phyloP scores from a whole-genome alignment of 306 rosid genomes.

The Albizia julibrissin region DNA sequence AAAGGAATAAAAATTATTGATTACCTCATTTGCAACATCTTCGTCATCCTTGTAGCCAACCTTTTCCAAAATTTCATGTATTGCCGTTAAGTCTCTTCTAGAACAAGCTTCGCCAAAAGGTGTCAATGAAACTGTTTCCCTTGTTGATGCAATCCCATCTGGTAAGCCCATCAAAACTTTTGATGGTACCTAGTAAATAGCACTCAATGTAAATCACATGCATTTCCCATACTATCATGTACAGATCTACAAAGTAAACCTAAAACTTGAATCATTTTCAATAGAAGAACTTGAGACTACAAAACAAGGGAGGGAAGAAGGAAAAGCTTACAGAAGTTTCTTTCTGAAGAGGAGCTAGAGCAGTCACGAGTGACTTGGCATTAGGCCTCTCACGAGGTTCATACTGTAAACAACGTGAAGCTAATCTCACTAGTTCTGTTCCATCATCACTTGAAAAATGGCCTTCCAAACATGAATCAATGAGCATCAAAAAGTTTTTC shows the following conservation, averaged over 20 bases:
- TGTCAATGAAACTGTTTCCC: slow-evolving; percentile 64
- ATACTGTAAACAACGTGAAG: slow-evolving; percentile 83
- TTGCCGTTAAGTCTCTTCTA: slow-evolving; percentile 88
- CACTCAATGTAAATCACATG: slow-evolving; percentile 36
- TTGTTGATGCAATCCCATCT: slow-evolving; percentile 52
- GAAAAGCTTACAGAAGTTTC: slow-evolving; percentile 65
- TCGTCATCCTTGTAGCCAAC: slow-evolving; percentile 96
- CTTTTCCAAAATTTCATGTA: slow-evolving; percentile 85
- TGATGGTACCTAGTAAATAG: slow-evolving; percentile 68
- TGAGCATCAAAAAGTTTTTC: slow-evolving; percentile 66
- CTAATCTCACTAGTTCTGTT: slow-evolving; percentile 79
- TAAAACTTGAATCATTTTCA: slow-evolving; percentile 7
- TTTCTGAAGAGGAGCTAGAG: slow-evolving; percentile 82
- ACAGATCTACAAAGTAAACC: slow-evolving; percentile 36
- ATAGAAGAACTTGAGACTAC: neutral
- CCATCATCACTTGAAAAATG: slow-evolving; percentile 90
- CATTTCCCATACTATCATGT: slow-evolving; percentile 30
- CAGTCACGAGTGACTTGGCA: slow-evolving; percentile 74
- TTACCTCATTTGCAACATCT: slow-evolving; percentile 94
- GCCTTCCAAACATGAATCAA: slow-evolving; percentile 87
- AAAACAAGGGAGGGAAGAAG: slow-evolving; percentile 9
- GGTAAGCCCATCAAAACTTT: slow-evolving; percentile 75
- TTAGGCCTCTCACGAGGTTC: slow-evolving; percentile 93
- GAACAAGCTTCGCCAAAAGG: slow-evolving; percentile 94
- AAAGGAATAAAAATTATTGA: slow-evolving; percentile 22